Conservation (phyloP, 768 basidiomycete genomes). For the Tephrocybe sp. region DNA sequence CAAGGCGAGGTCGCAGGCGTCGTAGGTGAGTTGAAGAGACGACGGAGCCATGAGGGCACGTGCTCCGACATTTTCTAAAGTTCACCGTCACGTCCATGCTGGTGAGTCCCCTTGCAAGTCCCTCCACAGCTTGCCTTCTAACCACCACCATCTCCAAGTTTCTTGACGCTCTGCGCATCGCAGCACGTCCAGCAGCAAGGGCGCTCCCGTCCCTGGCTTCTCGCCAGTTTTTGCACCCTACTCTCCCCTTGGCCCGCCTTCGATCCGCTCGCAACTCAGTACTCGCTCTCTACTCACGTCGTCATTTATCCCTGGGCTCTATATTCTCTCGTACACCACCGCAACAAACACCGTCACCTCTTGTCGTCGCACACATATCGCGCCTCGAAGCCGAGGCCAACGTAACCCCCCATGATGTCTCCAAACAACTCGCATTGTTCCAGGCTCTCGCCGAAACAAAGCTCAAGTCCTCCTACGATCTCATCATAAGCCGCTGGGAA, state of each 20-base stretch:
- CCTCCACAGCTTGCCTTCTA: neutral
- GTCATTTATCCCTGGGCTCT: constrained; percentile 39
- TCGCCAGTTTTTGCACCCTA: constrained; percentile 13
- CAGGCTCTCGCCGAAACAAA: constrained; percentile 64
- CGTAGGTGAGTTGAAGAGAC: constrained; percentile 30
- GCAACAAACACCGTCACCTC: constrained; percentile 51
- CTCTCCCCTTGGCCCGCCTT: too few species aligned
- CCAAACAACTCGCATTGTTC: constrained; percentile 68
- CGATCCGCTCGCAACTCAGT: too few species aligned
- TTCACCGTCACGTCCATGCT: constrained; percentile 10
- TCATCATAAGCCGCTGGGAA: constrained; percentile 80
- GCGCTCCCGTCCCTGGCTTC: constrained; percentile 10
- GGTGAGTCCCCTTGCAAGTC: constrained; percentile 7
- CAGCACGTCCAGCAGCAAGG: constrained; percentile 10
- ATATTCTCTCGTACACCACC: constrained; percentile 48
- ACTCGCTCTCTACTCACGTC: constrained; percentile 22
- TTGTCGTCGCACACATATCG: constrained; percentile 67
- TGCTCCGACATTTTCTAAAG: constrained; percentile 12
- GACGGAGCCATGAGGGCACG: constrained; percentile 10
- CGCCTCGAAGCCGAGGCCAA: constrained; percentile 77
- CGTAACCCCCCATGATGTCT: constrained; percentile 63
- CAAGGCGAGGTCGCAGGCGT: constrained; percentile 39
- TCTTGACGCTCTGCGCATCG: constrained; percentile 11
- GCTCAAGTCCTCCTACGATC: constrained; percentile 65
- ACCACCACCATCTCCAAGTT: constrained; percentile 5